Conservation (phyloP, 2,329 filamentous ascomycete species). For the Didymella pomorum region DNA sequence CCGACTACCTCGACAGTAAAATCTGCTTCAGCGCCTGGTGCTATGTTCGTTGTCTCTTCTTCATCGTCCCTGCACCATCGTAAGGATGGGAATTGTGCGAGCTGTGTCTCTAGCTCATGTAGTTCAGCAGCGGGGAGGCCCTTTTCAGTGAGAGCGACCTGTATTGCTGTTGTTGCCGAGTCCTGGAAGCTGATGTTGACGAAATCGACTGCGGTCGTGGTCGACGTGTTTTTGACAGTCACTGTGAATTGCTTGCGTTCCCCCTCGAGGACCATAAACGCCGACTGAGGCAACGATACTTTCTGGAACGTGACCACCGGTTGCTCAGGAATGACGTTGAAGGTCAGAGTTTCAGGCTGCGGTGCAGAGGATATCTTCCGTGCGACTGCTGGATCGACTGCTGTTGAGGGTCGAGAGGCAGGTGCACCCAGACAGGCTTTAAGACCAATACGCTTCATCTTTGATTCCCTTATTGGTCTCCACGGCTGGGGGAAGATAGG, state of each 20-base stretch:
- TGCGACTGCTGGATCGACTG: conserved; percentile 36
- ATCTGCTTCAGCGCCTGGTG: conserved; percentile 70
- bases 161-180: conserved; percentile 80
- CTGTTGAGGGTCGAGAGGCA: conserved; percentile 53
- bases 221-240: conserved; percentile 79
- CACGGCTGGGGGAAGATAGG: conserved; percentile 82
- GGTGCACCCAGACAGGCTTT: conserved; percentile 57
- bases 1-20: conserved; percentile 88
- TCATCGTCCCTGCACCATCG: conserved; percentile 59
- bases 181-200: conserved; percentile 89
- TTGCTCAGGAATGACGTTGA: conserved; percentile 81
- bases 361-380: conserved; percentile 36
- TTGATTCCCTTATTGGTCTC: conserved; percentile 72
- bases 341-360: conserved; percentile 58
- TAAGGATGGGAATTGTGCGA: conserved; percentile 73
- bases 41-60: conserved; percentile 64
- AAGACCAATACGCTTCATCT: conserved; percentile 79
- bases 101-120: conserved; percentile 84
- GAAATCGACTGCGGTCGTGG: conserved; percentile 76
- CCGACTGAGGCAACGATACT: conserved; percentile 80
- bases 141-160: conserved; percentile 76
- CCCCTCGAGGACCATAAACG: conserved; percentile 91
- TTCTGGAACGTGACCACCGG: conserved; percentile 79
- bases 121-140: conserved; percentile 80
- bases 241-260: conserved; percentile 80